Conservation (phyloP, 805 yeast genomes). For the Candida rishiriensis region DNA sequence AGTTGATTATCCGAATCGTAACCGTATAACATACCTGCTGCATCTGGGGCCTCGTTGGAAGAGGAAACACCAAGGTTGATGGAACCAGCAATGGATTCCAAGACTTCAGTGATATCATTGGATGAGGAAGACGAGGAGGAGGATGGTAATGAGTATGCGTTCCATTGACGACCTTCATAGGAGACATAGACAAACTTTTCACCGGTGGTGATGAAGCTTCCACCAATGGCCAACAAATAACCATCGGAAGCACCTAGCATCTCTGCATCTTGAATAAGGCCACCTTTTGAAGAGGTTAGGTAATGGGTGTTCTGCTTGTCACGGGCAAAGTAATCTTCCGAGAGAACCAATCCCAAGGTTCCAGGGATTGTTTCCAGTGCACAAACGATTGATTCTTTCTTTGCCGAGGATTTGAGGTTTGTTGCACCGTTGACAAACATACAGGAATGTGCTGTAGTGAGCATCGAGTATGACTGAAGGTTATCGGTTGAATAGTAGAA, state of each 20-base stretch:
- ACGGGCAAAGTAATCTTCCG: conserved; percentile 43
- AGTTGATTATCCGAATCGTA: conserved; percentile 3
- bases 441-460: conserved; percentile 32
- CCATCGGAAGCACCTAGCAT: conserved; percentile 33
- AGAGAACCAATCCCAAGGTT: conserved; percentile 31
- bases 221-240: conserved; percentile 32
- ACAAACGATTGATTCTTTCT: conserved; percentile 38
- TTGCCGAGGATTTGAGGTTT: conserved; percentile 25
- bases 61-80: conserved; percentile 6
- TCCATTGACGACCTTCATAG: conserved; percentile 32
- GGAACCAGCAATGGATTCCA: conserved; percentile 8
- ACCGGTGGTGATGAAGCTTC: conserved; percentile 19
- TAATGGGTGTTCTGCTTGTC: conserved; percentile 22
- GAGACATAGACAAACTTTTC: conserved; percentile 29
- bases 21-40: conserved; percentile 1
- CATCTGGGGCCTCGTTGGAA: not conserved
- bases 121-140: not conserved
- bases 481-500: conserved; percentile 44
- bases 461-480: conserved; percentile 30
- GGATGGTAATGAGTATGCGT: conserved; percentile 29
- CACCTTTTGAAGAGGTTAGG: conserved; percentile 28
- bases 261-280: conserved; percentile 28
- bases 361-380: conserved; percentile 35
- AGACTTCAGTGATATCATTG: conserved; percentile 2
- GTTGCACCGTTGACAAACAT: conserved; percentile 27